Evolutionary conservation across 352 stramenopile genomes (phyloP).

Genomic region (Globisporangium parvum): DNA sequence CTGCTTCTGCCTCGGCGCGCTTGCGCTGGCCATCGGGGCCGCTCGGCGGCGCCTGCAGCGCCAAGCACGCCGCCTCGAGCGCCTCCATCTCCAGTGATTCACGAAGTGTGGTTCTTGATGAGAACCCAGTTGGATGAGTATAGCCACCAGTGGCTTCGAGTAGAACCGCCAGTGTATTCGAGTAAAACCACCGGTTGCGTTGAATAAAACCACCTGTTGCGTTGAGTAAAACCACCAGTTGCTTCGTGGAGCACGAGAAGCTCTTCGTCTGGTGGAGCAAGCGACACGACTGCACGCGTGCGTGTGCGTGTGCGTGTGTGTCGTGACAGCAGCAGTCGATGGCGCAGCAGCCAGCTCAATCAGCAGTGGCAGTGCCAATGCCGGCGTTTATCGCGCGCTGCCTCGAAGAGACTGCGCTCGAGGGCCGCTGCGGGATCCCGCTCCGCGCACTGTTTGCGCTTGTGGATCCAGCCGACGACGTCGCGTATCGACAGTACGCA

Average conservation of each 20-base stretch:
- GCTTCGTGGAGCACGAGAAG: too few relatives aligned
- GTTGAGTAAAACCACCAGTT: too few relatives aligned
- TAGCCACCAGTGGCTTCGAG: too few relatives aligned
- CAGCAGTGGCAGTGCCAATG: constrained; percentile 26
- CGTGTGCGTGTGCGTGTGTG: neutral
- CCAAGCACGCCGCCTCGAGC: constrained; percentile 59
- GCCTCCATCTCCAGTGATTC: constrained; percentile 30
- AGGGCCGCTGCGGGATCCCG: constrained; percentile 64
- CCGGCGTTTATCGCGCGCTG: constrained; percentile 66
- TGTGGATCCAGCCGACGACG: constrained; percentile 47
- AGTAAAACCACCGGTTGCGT: too few relatives aligned
- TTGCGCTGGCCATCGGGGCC: constrained; percentile 39
- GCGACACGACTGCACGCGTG: too few relatives aligned
- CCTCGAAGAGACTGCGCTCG: constrained; percentile 75
- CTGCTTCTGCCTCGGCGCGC: constrained; percentile 50
- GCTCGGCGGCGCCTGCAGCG: constrained; percentile 58
- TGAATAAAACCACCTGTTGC: too few relatives aligned
- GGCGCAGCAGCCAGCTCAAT: neutral
- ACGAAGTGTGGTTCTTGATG: neutral
- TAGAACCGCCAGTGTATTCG: too few relatives aligned
- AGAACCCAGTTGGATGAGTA: too few relatives aligned
- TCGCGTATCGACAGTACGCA: constrained; percentile 45
- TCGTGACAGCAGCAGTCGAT: neutral
- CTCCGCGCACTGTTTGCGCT: constrained; percentile 55
- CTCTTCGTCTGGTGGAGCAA: too few relatives aligned